Conservation (phyloP, 768 basidiomycete genomes). For the Calocera cornea region DNA sequence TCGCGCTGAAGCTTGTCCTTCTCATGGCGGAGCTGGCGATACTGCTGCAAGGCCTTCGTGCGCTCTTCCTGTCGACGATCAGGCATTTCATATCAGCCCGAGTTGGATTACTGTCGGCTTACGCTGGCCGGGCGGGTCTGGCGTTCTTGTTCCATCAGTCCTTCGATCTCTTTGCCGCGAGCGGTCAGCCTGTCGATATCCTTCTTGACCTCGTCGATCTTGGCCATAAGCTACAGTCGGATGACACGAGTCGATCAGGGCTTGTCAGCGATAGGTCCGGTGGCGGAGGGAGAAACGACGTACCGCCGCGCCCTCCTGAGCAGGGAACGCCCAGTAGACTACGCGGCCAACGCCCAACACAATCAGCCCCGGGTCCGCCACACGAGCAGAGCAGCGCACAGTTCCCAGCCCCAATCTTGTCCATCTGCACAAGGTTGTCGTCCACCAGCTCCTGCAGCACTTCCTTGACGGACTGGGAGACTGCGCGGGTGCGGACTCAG, state of each 20-base stretch:
- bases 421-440: constrained; percentile 70
- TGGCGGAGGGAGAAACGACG: not conserved
- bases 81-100: not conserved
- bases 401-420: constrained; percentile 92
- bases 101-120: not conserved
- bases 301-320: constrained; percentile 69
- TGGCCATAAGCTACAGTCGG: not conserved
- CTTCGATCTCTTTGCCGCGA: constrained; percentile 45
- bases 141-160: constrained; percentile 11
- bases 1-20: constrained; percentile 47
- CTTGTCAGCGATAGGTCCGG: too few relatives aligned
- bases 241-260: too few relatives aligned
- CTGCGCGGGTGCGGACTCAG: constrained; percentile 27
- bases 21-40: constrained; percentile 37
- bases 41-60: constrained; percentile 35
- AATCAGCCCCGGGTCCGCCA: too few relatives aligned
- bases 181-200: constrained; percentile 39
- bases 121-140: not conserved
- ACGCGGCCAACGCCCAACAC: constrained; percentile 20
- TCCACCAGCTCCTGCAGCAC: constrained; percentile 76
- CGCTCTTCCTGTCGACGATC: constrained; percentile 41
- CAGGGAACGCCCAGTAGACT: constrained; percentile 97
- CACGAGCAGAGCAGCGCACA: constrained; percentile 44
- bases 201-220: constrained; percentile 33
- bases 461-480: constrained; percentile 85